Base-by-base conservation (phyloP, 768 basidiomycete species). In the Tricholoma bakamatsutake region DNA sequence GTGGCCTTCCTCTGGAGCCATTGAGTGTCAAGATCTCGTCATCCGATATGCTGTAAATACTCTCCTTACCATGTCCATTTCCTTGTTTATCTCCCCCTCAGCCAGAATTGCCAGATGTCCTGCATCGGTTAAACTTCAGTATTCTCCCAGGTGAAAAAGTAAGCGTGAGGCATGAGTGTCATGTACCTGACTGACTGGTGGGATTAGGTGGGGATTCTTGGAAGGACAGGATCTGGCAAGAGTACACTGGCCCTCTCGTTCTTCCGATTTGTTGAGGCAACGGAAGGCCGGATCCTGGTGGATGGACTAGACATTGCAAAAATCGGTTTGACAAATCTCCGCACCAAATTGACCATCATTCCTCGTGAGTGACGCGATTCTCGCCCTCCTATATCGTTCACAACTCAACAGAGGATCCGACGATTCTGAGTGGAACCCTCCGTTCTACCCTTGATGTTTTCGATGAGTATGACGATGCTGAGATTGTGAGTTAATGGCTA, bases 191-290 rank as follows among this genome's bases (percentile, higher is more conserved):
- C 17, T 30, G 24, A 49, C n/a, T 18, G 53, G 10, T 31, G 18
- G 11, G 2, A 13, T 24, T 60, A 86, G 85, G 66, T 89, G 53
- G 88, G 88, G 18, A 84, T 88, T 54, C 72, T 88, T 1, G 88
- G 87, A 45, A 74, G 86, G 56, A 88, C 87, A 0, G 85, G 84
- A 15, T 84, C 83, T 7, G 89, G 90, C 33, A 92, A 92, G 72
- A 88, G 86, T 61, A 91, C 90, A 1, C 74, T 86, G 15, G 88
- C 89, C 1, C 71, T 90, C 17, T 85, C 84, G 11, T 88, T 90
- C 73, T 90, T 90, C 82, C 81, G 89, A 21, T 90, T 92, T 62
- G 90, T 95, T n/a, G 91, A 95, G 64, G 84, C 92, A 1, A 83
- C 82, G 0, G 77, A 85, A 61, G 92, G 92, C 5, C 75, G 75